phyloP scores from a whole-genome alignment of 176 grass and related monocot species.

The Tillandsia leiboldiana region DNA sequence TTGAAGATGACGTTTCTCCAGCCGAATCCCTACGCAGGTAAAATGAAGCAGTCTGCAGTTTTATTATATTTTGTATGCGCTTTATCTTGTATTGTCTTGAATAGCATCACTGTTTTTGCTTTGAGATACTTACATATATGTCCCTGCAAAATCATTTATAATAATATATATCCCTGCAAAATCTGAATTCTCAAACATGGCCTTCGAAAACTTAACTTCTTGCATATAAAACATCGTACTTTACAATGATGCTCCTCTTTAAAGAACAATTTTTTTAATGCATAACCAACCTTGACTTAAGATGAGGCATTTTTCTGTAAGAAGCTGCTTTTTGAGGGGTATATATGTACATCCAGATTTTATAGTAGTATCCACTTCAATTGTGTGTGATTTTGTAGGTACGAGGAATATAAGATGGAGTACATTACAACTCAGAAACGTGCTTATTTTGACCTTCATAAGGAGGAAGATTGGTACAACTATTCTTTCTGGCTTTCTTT shows the following conservation, averaged over 20 bases:
- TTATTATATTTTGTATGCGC: no score
- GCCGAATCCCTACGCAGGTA: conserved; percentile 92
- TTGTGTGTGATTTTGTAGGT: conserved; percentile 41
- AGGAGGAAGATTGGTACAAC: conserved; percentile 84
- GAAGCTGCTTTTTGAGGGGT: no score
- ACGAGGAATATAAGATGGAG: conserved; percentile 86
- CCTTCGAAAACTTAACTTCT: no score
- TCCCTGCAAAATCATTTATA: no score
- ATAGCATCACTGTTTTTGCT: neutral
- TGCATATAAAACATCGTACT: no score
- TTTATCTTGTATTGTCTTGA: no score
- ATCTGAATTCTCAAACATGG: no score
- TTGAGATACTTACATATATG: conserved; percentile 9
- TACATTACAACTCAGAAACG: conserved; percentile 97
- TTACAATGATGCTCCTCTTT: no score
- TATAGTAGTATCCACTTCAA: neutral
- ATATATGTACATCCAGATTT: neutral
- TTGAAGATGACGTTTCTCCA: conserved; percentile 96
- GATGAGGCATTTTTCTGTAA: no score
- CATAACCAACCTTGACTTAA: no score
- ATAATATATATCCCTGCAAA: no score
- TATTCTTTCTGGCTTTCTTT: neutral
- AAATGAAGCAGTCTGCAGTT: neutral
- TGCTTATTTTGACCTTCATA: conserved; percentile 92
- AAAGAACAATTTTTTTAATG: no score